These are phyloP conservation scores for Diplodia scrobiculata DNA, from an alignment of 2,329 filamentous ascomycete genomes.

Conservation along the genomic window DNA sequence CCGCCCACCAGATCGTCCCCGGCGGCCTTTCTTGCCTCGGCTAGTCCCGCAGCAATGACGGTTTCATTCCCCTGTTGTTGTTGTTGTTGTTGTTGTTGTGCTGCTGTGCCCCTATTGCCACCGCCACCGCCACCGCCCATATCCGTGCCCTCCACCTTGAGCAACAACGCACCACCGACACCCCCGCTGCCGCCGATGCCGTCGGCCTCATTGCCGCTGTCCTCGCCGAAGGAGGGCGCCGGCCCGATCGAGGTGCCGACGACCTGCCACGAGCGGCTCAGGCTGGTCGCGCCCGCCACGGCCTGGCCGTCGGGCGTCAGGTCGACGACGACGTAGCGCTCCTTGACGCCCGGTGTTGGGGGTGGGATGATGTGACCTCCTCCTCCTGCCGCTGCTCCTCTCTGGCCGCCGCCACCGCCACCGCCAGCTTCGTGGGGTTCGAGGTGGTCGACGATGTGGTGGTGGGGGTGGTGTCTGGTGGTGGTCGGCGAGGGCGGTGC, in stretches of 20 bases:
- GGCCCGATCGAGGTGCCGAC: conserved; percentile 56
- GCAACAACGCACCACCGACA: conserved; percentile 54
- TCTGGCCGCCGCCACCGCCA: conserved; percentile 27
- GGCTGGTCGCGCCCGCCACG: conserved; percentile 69
- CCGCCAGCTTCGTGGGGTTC: conserved; percentile 28
- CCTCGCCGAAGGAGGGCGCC: conserved; percentile 65
- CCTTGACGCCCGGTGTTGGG: conserved; percentile 51
- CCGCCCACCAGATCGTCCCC: conserved; percentile 43
- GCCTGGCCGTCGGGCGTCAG: conserved; percentile 50
- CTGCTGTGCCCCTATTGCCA: neutral
- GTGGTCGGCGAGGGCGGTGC: conserved; percentile 35
- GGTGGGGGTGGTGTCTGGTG: conserved; percentile 34
- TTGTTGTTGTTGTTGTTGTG: conserved; percentile 28
- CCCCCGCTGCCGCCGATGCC: conserved; percentile 25
- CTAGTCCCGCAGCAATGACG: conserved; percentile 30
- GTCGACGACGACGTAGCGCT: conserved; percentile 62
- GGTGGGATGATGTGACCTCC: conserved; percentile 44
- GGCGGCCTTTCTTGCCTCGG: conserved; percentile 37
- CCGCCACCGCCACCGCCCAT: conserved; percentile 35
- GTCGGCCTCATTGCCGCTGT: conserved; percentile 27
- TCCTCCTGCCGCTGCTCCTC: conserved; percentile 32
- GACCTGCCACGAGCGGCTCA: conserved; percentile 74
- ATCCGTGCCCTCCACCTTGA: conserved; percentile 62
- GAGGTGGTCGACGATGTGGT: conserved; percentile 36
- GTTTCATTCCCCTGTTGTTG: conserved; percentile 2